A percentile compares a stretch with the other conserved stretches of the same genome.
These are phyloP conservation scores for Aquilaria malaccensis DNA, from an alignment of 345 rosid genomes.

Conservation along the genomic window DNA sequence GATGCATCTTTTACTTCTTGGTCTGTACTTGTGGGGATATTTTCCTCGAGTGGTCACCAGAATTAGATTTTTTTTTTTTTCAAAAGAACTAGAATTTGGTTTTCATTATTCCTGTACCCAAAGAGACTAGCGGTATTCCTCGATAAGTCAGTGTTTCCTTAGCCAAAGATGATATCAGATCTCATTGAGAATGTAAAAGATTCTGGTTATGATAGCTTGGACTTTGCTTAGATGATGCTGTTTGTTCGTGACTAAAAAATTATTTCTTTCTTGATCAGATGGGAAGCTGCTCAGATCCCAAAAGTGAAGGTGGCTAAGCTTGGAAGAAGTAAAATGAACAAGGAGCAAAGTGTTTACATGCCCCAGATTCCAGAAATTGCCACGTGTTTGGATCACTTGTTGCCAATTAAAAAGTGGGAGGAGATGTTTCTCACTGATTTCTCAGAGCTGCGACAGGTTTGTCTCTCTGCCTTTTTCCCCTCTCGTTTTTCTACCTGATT, in stretches of 20 bases:
- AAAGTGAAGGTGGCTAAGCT: slow-evolving; percentile 65
- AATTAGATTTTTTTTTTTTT: too few species aligned
- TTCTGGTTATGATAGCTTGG: not conserved
- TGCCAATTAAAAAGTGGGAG: slow-evolving; percentile 79
- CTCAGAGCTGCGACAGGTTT: slow-evolving; percentile 61
- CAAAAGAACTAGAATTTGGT: too few species aligned
- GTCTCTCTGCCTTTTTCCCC: not conserved
- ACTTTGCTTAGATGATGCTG: not conserved
- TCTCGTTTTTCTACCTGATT: not conserved
- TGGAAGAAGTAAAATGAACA: slow-evolving; percentile 29
- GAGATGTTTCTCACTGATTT: slow-evolving; percentile 77
- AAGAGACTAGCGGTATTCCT: too few species aligned
- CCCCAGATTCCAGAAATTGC: slow-evolving; percentile 84
- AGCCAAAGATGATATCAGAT: too few species aligned
- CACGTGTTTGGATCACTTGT: slow-evolving; percentile 50
- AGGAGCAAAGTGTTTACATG: slow-evolving; percentile 81
- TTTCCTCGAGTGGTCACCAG: too few species aligned
- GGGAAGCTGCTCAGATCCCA: slow-evolving; percentile 89
- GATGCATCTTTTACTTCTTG: too few species aligned
- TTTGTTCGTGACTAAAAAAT: slow-evolving; percentile 7
- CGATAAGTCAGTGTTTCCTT: too few species aligned
- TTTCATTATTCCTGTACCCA: too few species aligned
- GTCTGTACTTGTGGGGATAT: too few species aligned
- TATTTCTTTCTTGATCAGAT: slow-evolving; percentile 36
- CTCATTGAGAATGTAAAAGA: not conserved